phyloP scores from a whole-genome alignment of 2,329 filamentous ascomycete genomes.

The Penicillium concentricum region DNA sequence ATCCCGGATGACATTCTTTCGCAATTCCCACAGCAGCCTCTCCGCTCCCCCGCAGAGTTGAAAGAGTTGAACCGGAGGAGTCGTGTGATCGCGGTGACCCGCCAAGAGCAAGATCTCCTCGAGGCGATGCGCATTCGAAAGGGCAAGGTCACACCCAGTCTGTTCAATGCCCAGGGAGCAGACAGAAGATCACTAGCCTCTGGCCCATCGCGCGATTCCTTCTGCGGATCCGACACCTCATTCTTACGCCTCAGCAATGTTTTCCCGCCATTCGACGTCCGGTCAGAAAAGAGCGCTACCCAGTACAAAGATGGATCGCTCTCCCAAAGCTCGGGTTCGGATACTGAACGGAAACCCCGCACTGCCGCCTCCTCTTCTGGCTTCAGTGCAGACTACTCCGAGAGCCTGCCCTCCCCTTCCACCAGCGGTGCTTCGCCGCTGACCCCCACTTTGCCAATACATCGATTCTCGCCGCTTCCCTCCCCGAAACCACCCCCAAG shows the following conservation, averaged over 20 bases:
- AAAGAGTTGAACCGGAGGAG: constrained; percentile 41
- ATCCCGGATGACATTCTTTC: constrained; percentile 35
- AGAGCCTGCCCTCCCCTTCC: constrained; percentile 38
- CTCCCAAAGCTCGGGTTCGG: constrained; percentile 32
- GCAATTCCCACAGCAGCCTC: constrained; percentile 24
- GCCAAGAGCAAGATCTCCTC: constrained; percentile 53
- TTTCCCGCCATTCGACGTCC: constrained; percentile 26
- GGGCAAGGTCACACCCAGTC: constrained; percentile 47
- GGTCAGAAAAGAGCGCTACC: constrained; percentile 28
- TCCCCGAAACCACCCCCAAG: constrained; percentile 34
- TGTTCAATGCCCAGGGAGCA: constrained; percentile 30
- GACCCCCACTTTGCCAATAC: constrained; percentile 40
- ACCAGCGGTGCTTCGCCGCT: constrained; percentile 40
- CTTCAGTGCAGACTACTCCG: constrained; percentile 38
- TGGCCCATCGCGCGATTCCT: constrained; percentile 33
- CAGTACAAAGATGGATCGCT: constrained; percentile 29
- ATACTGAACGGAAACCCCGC: constrained; percentile 36
- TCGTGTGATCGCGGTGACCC: constrained; percentile 53
- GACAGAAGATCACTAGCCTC: constrained; percentile 33
- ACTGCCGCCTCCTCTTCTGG: constrained; percentile 32
- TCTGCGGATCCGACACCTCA: constrained; percentile 39
- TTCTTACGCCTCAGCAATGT: constrained; percentile 41
- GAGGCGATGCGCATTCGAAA: constrained; percentile 52
- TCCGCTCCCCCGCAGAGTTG: constrained; percentile 22
- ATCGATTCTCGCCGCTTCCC: constrained; percentile 40